A percentile compares a stretch with the other conserved stretches of the same genome.
phyloP scores from a whole-genome alignment of 352 stramenopile genomes.

The Halophytophthora batemanensis region DNA sequence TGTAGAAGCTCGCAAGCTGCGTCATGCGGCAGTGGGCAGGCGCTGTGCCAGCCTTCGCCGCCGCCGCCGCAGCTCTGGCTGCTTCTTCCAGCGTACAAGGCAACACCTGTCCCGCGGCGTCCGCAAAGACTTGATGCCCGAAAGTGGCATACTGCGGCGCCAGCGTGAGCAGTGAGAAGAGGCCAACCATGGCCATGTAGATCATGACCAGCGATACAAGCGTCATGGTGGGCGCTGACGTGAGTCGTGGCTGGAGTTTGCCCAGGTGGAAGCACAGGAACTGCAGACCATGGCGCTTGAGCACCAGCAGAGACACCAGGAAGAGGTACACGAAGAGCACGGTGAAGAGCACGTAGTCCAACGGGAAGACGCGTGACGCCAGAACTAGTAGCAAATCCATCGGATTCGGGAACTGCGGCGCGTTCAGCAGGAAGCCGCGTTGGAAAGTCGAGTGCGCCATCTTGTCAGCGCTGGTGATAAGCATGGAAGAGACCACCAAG shows the following conservation, averaged over 20 bases:
- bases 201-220: conserved; percentile 77
- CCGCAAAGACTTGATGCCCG: conserved; percentile 68
- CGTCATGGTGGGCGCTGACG: conserved; percentile 70
- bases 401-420: conserved; percentile 61
- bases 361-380: conserved; percentile 66
- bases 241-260: conserved; percentile 66
- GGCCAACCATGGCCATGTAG: conserved; percentile 77
- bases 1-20: conserved; percentile 81
- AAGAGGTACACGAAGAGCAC: conserved; percentile 82
- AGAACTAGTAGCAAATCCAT: conserved; percentile 75
- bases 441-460: conserved; percentile 68
- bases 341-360: conserved; percentile 83
- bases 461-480: conserved; percentile 82
- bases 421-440: conserved; percentile 68
- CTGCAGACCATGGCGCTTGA: conserved; percentile 71
- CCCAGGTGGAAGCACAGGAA: conserved; percentile 80
- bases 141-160: conserved; percentile 86
- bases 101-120: conserved; percentile 38
- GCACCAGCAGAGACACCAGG: conserved; percentile 64
- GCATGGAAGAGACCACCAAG: conserved; percentile 63
- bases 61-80: conserved; percentile 34
- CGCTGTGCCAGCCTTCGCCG: conserved; percentile 19
- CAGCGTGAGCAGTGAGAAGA: conserved; percentile 80
- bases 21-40: conserved; percentile 64
- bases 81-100: conserved; percentile 73